phyloP scores from a whole-genome alignment of 495 filamentous ascomycete genomes.

The Tirmania nivea region DNA sequence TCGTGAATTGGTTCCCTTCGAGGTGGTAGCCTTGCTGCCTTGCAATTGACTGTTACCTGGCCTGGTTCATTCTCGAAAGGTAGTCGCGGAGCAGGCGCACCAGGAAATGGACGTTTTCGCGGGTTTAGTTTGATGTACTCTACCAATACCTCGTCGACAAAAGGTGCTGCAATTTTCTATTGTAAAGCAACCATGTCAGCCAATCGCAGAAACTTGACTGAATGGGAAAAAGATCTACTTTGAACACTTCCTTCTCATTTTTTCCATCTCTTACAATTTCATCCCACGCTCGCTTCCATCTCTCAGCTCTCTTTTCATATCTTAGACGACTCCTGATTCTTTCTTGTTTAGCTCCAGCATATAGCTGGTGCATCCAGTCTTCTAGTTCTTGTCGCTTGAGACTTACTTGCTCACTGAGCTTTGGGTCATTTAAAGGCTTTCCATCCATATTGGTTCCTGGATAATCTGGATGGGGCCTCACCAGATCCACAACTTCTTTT shows the following conservation, averaged over 20 bases:
- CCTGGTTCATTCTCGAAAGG: not conserved
- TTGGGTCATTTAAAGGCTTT: not conserved
- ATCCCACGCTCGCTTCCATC: not conserved
- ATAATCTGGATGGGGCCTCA: not conserved
- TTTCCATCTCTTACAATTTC: not conserved
- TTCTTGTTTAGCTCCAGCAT: not conserved
- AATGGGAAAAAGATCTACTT: not conserved
- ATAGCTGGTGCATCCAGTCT: not conserved
- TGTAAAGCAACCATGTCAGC: no score
- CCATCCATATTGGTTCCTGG: not conserved
- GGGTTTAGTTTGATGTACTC: not conserved
- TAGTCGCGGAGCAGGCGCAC: not conserved
- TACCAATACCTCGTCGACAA: not conserved
- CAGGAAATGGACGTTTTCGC: not conserved
- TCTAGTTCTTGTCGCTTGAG: not conserved
- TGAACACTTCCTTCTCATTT: not conserved
- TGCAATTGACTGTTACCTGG: not conserved
- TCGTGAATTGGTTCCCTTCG: not conserved
- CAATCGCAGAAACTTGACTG: no score
- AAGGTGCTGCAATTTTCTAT: not conserved
- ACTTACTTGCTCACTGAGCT: not conserved
- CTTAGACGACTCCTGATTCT: not conserved
- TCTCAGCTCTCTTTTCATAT: not conserved
- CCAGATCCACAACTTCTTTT: not conserved
- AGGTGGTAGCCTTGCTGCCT: not conserved